Evolutionary conservation across 2,329 filamentous ascomycete species (phyloP).

Genomic region (Colletotrichum limetticola): DNA sequence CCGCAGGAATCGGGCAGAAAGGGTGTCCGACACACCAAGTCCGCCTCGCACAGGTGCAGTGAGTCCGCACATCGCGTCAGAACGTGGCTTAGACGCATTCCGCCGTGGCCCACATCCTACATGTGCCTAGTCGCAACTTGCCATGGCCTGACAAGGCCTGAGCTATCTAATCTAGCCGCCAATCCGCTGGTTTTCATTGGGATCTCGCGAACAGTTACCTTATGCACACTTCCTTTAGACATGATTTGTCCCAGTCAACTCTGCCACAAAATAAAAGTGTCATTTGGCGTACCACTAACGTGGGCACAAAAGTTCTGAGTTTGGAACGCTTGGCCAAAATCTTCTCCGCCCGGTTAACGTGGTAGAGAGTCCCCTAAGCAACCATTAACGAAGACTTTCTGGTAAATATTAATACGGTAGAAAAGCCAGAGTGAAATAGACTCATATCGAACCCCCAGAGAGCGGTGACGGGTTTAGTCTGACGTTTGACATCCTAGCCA

Average conservation of each 20-base stretch:
- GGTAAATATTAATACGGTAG: background rate
- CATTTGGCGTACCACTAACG: background rate
- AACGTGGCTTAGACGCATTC: constrained; percentile 3
- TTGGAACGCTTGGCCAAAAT: background rate
- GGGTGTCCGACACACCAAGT: background rate
- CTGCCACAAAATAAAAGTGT: background rate
- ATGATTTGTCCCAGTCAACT: background rate
- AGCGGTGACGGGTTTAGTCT: background rate
- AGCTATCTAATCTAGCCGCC: background rate
- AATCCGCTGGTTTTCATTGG: background rate
- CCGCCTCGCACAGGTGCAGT: background rate
- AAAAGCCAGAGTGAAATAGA: background rate
- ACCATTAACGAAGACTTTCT: background rate
- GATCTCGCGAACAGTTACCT: background rate
- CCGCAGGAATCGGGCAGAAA: constrained; percentile 17
- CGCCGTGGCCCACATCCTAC: background rate
- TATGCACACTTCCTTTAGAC: background rate
- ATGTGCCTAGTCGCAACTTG: background rate
- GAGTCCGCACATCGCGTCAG: background rate
- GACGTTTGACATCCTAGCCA: background rate
- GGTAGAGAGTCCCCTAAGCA: background rate
- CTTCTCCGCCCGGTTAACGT: background rate
- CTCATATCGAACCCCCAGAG: background rate
- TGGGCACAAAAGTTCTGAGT: background rate
- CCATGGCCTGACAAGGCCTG: background rate